phyloP scores from a whole-genome alignment of 331 rosid species.

The Dryas integrifolia region DNA sequence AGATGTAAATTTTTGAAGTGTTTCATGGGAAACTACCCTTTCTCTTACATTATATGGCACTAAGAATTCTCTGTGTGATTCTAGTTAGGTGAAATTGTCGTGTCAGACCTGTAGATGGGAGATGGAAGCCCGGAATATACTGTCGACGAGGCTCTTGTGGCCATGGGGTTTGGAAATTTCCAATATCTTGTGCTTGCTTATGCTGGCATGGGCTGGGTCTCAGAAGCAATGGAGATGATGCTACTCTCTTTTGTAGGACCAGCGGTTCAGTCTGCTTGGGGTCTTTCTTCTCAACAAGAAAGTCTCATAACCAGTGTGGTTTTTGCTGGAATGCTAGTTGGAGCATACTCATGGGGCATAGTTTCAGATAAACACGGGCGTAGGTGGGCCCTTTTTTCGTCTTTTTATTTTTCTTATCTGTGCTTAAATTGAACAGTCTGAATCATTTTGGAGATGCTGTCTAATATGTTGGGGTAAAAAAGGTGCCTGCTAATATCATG shows the following conservation, averaged over 20 bases:
- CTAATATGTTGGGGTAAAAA: neutral
- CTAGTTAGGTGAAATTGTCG: conserved; percentile 1
- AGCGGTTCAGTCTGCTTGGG: conserved; percentile 80
- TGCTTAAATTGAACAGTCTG: neutral
- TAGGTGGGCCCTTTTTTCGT: conserved; percentile 40
- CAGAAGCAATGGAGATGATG: conserved; percentile 99
- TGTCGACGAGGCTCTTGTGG: conserved; percentile 81
- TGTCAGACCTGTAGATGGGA: conserved; percentile 42
- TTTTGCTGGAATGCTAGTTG: conserved; percentile 83
- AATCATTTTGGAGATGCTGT: neutral
- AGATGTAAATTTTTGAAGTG: neutral
- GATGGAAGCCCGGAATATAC: conserved; percentile 43
- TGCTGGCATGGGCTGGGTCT: conserved; percentile 92
- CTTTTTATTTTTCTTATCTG: neutral
- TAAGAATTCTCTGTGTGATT: conserved; percentile 2
- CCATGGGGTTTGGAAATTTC: conserved; percentile 80
- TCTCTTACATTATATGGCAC: neutral
- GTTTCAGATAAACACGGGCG: conserved; percentile 85
- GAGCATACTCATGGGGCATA: conserved; percentile 89
- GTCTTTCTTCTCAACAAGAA: conserved; percentile 72
- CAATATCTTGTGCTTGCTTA: conserved; percentile 77
- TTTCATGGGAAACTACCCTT: neutral
- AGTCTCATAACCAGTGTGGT: conserved; percentile 73
- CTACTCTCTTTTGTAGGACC: conserved; percentile 92
- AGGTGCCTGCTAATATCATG: neutral